Base-by-base conservation (phyloP, 2,329 filamentous ascomycete species). In the Aspergillus ibericus region DNA sequence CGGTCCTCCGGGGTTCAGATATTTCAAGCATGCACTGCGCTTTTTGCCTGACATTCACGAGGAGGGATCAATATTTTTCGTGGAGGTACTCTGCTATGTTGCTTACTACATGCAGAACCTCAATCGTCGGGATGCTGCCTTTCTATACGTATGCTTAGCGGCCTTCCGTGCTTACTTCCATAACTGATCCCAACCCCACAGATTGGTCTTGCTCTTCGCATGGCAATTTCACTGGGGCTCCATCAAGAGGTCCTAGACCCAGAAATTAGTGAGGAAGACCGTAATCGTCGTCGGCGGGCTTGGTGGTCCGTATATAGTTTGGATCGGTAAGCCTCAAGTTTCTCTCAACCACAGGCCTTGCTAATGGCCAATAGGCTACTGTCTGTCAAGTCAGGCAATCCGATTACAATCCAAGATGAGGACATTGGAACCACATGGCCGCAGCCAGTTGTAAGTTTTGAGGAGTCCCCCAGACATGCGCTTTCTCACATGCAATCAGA, bases 221-320 rank as follows among this genome's bases (percentile, higher is more conserved):
- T 85, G 83, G 83, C 83, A 8, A 82, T 85, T 29, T 83, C 80
- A 6, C 73, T 85, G 0, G 83, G 82, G 0, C 68, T 85, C n/a
- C 82, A 85, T 60, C 81, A 84, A 58, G 83, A 85, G 59, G 77
- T 81, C 0, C 72, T 72, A 0, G 70, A 77, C 25, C 65, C 72
- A 10, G 58, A 63, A 2, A 70, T 82, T 5, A 76, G 77, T 55
- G 74, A 78, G 15, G 70, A 70, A 1, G 75, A 75, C 10, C 73
- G 78, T 35, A 82, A 85, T 59, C 80, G 80, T 56, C 76, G 82
- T 8, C 77, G 83, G 7, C 76, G 82, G 7, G 76, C 82, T 4
- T 85, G 82, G 82, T 85, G 82, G 82, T 83, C 80, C 32, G 78
- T 84, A 1, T 85, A 85, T 65, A 83, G 81, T 62, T 71, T 85